A percentile compares a stretch with the other conserved stretches of the same genome.
Evolutionary conservation across 2,329 filamentous ascomycete genomes (phyloP).

Genomic region (Arthrinium phaeospermum): DNA sequence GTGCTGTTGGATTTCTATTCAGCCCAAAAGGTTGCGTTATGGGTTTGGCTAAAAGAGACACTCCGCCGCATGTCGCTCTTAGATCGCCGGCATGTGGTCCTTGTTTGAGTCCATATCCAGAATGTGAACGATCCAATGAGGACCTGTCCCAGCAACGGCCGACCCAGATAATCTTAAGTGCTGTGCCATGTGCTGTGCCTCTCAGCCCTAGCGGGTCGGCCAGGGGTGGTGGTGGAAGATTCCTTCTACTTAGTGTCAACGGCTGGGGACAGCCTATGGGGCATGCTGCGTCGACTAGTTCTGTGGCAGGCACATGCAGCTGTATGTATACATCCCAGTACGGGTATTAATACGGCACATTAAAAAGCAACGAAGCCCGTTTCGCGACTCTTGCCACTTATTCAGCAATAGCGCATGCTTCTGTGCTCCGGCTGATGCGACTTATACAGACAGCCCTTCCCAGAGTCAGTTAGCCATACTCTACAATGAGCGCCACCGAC

Average conservation of each 20-base stretch:
- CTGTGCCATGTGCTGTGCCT: background rate
- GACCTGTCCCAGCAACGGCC: background rate
- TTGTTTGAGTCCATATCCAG: background rate
- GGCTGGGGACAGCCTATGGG: background rate
- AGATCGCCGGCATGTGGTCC: background rate
- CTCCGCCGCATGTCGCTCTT: background rate
- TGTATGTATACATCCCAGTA: background rate
- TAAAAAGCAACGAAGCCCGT: background rate
- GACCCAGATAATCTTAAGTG: background rate
- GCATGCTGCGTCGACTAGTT: background rate
- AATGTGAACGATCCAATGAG: background rate
- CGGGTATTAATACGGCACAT: background rate
- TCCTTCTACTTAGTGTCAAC: background rate
- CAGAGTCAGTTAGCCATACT: background rate
- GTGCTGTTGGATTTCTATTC: too few species aligned
- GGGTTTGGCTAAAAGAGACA: background rate
- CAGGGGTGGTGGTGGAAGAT: background rate
- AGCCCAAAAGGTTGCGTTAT: background rate
- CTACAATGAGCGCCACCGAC: background rate
- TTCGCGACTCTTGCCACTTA: background rate
- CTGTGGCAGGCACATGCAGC: background rate
- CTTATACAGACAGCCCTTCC: background rate
- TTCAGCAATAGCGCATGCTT: background rate
- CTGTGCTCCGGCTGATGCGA: background rate
- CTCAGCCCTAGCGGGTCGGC: constrained; percentile 10